phyloP scores from a whole-genome alignment of 2,329 filamentous ascomycete genomes.

The Pseudocercospora eumusae region DNA sequence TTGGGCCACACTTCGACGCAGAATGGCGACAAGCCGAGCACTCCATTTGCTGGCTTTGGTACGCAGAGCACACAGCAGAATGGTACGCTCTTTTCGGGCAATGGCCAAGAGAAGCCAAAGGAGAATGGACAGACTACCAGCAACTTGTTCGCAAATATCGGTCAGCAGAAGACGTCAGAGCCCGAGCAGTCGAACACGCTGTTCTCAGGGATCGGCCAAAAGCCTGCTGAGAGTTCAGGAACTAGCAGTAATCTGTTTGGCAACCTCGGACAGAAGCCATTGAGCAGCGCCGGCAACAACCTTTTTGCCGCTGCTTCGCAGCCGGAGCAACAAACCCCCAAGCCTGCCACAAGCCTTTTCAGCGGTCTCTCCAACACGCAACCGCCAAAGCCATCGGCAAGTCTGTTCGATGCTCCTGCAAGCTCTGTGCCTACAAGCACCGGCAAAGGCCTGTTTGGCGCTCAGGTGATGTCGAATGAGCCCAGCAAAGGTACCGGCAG shows the following conservation, averaged over 20 bases:
- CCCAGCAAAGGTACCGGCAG: slow-evolving; percentile 20
- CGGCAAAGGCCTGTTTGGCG: slow-evolving; percentile 25
- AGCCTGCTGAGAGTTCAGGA: slow-evolving; percentile 9
- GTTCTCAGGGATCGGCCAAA: slow-evolving; percentile 10
- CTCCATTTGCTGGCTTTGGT: slow-evolving; percentile 13
- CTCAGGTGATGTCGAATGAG: slow-evolving; percentile 13
- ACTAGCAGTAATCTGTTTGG: slow-evolving; percentile 19
- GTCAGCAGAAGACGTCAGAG: slow-evolving; percentile 7
- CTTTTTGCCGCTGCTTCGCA: background rate
- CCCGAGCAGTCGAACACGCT: background rate
- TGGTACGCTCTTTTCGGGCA: slow-evolving; percentile 20
- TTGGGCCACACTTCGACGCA: slow-evolving; percentile 14
- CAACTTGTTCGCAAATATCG: slow-evolving; percentile 8
- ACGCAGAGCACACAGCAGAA: slow-evolving; percentile 13
- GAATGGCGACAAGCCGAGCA: slow-evolving; percentile 14
- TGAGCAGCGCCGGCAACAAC: slow-evolving; percentile 5
- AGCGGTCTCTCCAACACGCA: slow-evolving; percentile 18
- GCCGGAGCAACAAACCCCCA: slow-evolving; percentile 7
- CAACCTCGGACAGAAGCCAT: slow-evolving; percentile 16
- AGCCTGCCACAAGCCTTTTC: slow-evolving; percentile 17
- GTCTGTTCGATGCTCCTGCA: slow-evolving; percentile 14
- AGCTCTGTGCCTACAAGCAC: slow-evolving; percentile 11
- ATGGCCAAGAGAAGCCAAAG: slow-evolving; percentile 19
- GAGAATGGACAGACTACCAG: slow-evolving; percentile 10
- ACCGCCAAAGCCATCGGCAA: slow-evolving; percentile 5